Percentiles rank a stretch among this genome's conserved stretches.
Evolutionary conservation across 75 land plant species (phyloP).

Genomic region (Ceratopteris richardii): DNA sequence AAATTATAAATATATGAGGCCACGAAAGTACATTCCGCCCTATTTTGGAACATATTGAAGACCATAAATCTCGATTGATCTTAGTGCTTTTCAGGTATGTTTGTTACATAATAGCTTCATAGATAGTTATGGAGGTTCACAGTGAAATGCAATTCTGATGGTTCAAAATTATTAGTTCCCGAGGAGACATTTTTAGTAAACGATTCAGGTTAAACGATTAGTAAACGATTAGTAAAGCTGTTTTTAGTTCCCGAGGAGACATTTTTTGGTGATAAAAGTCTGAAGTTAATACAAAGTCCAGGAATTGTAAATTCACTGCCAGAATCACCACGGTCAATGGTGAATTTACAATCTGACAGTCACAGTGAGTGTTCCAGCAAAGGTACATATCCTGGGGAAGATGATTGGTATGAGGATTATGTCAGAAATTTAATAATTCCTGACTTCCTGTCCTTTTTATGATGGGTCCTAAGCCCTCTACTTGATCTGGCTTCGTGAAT

Average conservation of each 20-base stretch:
- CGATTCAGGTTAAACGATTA: too few relatives aligned
- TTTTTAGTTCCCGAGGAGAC: neutral
- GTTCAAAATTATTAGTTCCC: too few relatives aligned
- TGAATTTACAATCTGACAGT: neutral
- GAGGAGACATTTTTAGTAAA: too few relatives aligned
- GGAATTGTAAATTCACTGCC: neutral
- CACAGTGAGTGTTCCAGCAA: conserved; percentile 6
- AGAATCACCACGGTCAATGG: neutral
- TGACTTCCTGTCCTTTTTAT: too few relatives aligned
- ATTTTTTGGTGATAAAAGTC: neutral
- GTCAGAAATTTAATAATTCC: too few relatives aligned
- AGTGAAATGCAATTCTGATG: too few relatives aligned
- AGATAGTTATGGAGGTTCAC: too few relatives aligned
- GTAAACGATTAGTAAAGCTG: neutral
- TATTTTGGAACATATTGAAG: conserved; percentile 27
- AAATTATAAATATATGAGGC: conserved; percentile 13
- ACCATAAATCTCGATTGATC: conserved; percentile 31
- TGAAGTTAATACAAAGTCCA: too few relatives aligned
- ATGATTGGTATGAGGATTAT: neutral
- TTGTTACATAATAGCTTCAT: too few relatives aligned
- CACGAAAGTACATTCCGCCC: conserved; percentile 32
- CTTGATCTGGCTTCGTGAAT: too few relatives aligned
- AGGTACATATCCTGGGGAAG: neutral
- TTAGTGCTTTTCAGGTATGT: conserved; percentile 23
- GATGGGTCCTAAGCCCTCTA: too few relatives aligned